phyloP scores from a whole-genome alignment of 352 stramenopile genomes.

The Phytophthora pini region DNA sequence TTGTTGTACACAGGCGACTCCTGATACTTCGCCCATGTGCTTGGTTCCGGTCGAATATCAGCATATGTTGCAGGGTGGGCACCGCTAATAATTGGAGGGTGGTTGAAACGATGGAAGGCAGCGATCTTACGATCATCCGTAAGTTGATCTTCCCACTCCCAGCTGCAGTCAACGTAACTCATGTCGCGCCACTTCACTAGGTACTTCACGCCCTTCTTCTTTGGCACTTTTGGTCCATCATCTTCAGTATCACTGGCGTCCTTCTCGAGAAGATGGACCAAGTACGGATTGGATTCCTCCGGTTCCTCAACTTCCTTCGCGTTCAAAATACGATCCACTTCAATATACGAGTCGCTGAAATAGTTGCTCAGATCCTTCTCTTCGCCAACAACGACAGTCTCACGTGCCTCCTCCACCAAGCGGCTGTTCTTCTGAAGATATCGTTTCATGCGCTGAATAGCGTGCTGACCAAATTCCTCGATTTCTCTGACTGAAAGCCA shows the following conservation, averaged over 20 bases:
- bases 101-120: constrained; percentile 86
- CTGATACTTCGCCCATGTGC: constrained; percentile 88
- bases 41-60: constrained; percentile 81
- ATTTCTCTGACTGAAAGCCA: constrained; percentile 98
- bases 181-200: constrained; percentile 93
- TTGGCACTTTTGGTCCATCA: constrained; percentile 45
- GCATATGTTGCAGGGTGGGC: constrained; percentile 84
- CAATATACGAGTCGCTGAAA: constrained; percentile 84
- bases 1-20: constrained; percentile 93
- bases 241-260: constrained; percentile 52
- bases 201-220: constrained; percentile 90
- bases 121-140: constrained; percentile 92
- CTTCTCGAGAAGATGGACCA: constrained; percentile 43
- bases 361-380: constrained; percentile 84
- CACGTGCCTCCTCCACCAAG: constrained; percentile 75
- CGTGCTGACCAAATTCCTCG: constrained; percentile 82
- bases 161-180: constrained; percentile 90
- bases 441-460: constrained; percentile 84
- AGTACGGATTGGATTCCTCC: constrained; percentile 74
- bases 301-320: constrained; percentile 83
- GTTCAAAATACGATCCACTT: constrained; percentile 85
- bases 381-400: constrained; percentile 75
- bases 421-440: constrained; percentile 90
- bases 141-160: constrained; percentile 91
- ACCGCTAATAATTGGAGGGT: constrained; percentile 85